Base-by-base conservation (phyloP, 257 asterid species). In the Solanum virginianum region DNA sequence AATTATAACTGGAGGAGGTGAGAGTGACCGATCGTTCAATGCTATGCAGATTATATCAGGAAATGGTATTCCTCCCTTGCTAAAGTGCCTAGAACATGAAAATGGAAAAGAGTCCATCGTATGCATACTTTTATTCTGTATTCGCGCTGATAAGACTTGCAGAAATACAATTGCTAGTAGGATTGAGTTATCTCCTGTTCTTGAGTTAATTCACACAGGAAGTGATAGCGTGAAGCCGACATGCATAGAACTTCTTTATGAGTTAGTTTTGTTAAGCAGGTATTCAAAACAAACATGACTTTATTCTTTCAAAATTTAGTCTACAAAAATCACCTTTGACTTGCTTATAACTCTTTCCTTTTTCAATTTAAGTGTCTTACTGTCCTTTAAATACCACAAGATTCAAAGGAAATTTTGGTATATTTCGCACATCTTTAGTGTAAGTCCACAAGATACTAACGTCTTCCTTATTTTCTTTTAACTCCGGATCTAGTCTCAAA, bases 181-280 rank as follows among this genome's bases (percentile, higher is more conserved):
- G 84, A 88, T 93, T 69, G 95, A 93, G 86, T 63, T 93, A 43
- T 90, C 93, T 82, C 92, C 89, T 29, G 88, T 94, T 87, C 95
- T 94, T 83, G 97, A 94, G 84, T 75, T 94, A 49, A 92, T 94
- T 86, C 94, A 93, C 85, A 86, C 94, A 32, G 98, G 95, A 89
- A 91, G 84, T 77, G 98, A 94, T 60, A 77, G 90, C 29, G 90
- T 80, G 69, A 89, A 91, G 85, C 93, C 91, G 49, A 87, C 86
- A 51, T 94, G 97, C 85, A 85, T 94, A 74, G 97, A 94, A 84
- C 92, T 94, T 85, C 92, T 94, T 60, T 87, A 88, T 15, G 97
- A 92, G 89, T 88, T 94, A 87, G 94, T 94, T 87, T 95, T 89
- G 81, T 86, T 91, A 86, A 87, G 88, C 92, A 92, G 97, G 98